phyloP scores from a whole-genome alignment of 441 rosid species.

The Manihot esculenta region DNA sequence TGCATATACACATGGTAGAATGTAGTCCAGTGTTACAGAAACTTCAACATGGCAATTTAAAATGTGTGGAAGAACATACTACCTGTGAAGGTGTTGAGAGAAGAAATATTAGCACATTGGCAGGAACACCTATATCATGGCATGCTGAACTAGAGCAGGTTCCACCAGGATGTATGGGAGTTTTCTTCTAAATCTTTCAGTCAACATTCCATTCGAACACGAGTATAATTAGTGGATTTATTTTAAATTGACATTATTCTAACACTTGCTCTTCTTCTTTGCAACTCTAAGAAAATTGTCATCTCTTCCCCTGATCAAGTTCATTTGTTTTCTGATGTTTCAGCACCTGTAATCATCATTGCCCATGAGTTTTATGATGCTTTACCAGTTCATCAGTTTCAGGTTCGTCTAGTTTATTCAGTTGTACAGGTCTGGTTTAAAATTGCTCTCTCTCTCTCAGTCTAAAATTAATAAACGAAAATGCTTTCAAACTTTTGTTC shows the following conservation, averaged over 20 bases:
- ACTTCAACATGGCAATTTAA: constrained; percentile 62
- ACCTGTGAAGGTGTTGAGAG: constrained; percentile 32
- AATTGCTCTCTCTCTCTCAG: background rate
- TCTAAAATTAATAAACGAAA: background rate
- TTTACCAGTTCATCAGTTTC: constrained; percentile 93
- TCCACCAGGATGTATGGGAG: constrained; percentile 81
- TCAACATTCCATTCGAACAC: background rate
- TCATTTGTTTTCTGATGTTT: constrained; percentile 30
- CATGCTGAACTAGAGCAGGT: constrained; percentile 76
- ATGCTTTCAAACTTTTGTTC: background rate
- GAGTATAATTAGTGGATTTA: background rate
- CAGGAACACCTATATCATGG: constrained; percentile 72
- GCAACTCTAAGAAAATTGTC: too few relatives aligned
- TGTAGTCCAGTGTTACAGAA: constrained; percentile 83
- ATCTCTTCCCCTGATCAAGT: background rate
- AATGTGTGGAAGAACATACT: constrained; percentile 51
- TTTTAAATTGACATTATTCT: background rate
- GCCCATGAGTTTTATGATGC: constrained; percentile 98
- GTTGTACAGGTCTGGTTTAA: background rate
- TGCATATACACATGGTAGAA: constrained; percentile 84
- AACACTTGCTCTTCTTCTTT: background rate
- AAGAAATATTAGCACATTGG: constrained; percentile 47
- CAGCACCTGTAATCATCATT: constrained; percentile 79
- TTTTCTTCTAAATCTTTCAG: too few relatives aligned
- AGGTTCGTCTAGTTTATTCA: constrained; percentile 48